Conservation (phyloP, 139 green algal genomes). For the Ettlia oleoabundans region DNA sequence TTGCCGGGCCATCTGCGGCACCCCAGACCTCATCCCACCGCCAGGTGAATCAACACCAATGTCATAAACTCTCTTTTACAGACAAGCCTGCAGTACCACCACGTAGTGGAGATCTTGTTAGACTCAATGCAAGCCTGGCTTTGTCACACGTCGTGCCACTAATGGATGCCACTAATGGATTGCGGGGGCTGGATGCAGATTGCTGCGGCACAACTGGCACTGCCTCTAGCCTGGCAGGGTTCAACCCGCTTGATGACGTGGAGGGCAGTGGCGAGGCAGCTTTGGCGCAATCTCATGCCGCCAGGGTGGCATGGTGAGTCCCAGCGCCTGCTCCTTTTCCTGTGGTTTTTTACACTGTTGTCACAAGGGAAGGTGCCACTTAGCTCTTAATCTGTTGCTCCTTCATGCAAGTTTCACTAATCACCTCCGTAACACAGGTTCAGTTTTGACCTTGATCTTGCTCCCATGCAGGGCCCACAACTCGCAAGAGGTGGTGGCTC, state of each 20-base stretch:
- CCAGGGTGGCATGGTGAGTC: constrained; percentile 7
- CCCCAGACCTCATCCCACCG: neutral
- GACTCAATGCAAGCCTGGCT: too few species aligned
- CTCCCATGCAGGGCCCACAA: neutral
- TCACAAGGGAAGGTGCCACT: neutral
- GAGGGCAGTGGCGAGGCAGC: neutral
- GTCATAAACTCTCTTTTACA: too few species aligned
- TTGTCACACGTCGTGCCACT: too few species aligned
- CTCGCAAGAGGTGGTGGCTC: constrained; percentile 12
- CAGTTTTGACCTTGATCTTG: neutral
- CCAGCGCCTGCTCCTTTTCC: neutral
- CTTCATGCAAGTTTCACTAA: too few species aligned
- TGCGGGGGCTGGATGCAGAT: too few species aligned
- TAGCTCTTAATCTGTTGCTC: neutral
- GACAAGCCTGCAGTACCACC: neutral
- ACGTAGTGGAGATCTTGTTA: too few species aligned
- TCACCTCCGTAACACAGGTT: too few species aligned
- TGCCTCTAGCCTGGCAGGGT: constrained; percentile 12
- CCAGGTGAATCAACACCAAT: neutral
- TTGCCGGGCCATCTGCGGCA: constrained; percentile 3
- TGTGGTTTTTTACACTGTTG: neutral
- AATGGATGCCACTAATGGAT: too few species aligned
- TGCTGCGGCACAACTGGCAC: too few species aligned
- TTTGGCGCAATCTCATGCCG: too few species aligned
- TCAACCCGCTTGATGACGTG: constrained; percentile 21